A percentile compares a stretch with the other conserved stretches of the same genome.
phyloP scores from a whole-genome alignment of 2,329 filamentous ascomycete genomes.

The Beauveria bassiana region DNA sequence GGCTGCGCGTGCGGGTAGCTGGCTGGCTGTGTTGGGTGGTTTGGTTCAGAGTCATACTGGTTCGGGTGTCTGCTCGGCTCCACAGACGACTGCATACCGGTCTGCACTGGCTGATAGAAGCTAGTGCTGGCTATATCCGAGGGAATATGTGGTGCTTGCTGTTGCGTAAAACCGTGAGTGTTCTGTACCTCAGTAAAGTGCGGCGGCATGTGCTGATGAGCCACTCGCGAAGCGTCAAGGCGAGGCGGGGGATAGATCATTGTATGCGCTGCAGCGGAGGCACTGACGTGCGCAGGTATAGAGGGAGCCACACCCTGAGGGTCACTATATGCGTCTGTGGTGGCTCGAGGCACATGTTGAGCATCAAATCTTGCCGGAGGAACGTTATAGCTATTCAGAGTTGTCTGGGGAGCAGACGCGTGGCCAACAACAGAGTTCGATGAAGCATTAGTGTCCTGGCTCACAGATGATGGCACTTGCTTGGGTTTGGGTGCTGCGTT shows the following conservation, averaged over 20 bases:
- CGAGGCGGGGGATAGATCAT: background rate
- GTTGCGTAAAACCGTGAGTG: background rate
- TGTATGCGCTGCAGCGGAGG: background rate
- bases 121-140: background rate
- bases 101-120: slow-evolving; percentile 1
- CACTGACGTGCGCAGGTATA: background rate
- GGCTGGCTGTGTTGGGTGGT: background rate
- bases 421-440: background rate
- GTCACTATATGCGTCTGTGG: background rate
- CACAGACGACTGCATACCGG: background rate
- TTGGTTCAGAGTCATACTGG: background rate
- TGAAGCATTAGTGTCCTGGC: background rate
- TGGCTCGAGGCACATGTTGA: background rate
- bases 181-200: background rate
- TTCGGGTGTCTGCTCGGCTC: background rate
- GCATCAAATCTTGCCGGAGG: background rate
- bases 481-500: background rate
- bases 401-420: background rate
- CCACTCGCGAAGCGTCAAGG: background rate
- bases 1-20: background rate
- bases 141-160: background rate
- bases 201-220: background rate
- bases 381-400: background rate
- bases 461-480: background rate
- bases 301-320: background rate